Evolutionary conservation across 305 asterid genomes (phyloP), one percentile per base, ranked within the genome.

Genomic region (Fraxinus paxiana): DNA sequence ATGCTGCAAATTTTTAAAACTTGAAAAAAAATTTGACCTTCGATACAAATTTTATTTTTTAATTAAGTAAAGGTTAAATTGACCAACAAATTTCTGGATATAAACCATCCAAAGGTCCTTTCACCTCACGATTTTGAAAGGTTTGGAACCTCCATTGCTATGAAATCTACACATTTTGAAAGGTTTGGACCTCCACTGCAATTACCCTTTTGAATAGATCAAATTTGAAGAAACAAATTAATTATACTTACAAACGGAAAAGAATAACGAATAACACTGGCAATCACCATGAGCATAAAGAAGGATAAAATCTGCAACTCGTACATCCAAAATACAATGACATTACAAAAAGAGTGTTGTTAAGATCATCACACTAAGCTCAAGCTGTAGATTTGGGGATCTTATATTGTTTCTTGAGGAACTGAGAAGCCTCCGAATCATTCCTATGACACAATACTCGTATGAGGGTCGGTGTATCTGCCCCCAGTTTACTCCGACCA

Each of bases 341-440:
- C 28, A 33, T 6, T 4, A 20, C 33, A 80, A 51, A 69, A 48
- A 17, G 37, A 6, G 61, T 51, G 26, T 54, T 43, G 56, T 56
- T 10, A 12, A 63, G 18, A 30, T 30, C 79, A 73, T 4, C 41
- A 4, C 54, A 43, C 90, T 90, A 92, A 77, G 88, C 84, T 43
- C 89, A 92, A 77, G 88, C 84, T 43, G 86, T 83, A 79, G 99
- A 87, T 86, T 94, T 96, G 0, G 99, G 99, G 86, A 96, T 96
- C 83, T 87, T 96, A 88, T 90, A 94, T 78, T 96, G 98, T 86
- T 96, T 96, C 94, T 96, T 96, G 88, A 96, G 94, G 90, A 96
- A 96, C 82, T 94, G 98, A 67, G 99, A 96, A 41, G 98, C 94
- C 87, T 94, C 99, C 2, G 99, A 91, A 81, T 96, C 99, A 77